These are phyloP conservation scores for Coleophoma eucalyptorum DNA, from an alignment of 2,329 filamentous ascomycete genomes.

Conservation along the genomic window DNA sequence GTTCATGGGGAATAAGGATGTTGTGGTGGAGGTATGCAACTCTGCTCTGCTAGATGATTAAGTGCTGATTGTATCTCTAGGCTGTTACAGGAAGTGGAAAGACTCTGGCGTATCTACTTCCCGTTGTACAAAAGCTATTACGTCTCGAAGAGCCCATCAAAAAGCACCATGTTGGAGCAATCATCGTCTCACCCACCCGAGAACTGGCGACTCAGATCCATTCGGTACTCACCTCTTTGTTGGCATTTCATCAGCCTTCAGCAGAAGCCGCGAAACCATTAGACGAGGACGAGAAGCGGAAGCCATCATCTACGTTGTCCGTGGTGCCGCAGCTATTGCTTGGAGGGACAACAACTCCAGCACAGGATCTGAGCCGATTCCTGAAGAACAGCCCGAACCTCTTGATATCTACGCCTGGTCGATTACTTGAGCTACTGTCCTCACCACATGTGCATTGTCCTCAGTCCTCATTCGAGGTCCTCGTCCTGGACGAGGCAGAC, in stretches of 20 bases:
- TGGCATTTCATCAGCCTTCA: conserved; percentile 81
- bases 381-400: conserved; percentile 82
- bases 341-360: conserved; percentile 74
- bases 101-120: conserved; percentile 81
- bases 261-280: conserved; percentile 57
- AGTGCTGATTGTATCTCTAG: conserved; percentile 30
- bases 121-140: conserved; percentile 77
- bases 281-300: conserved; percentile 48
- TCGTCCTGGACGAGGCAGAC: conserved; percentile 94
- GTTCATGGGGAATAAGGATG: conserved; percentile 86
- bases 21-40: conserved; percentile 70
- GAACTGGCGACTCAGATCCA: conserved; percentile 92
- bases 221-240: conserved; percentile 69
- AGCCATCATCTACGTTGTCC: conserved; percentile 42
- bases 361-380: conserved; percentile 84
- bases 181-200: conserved; percentile 89
- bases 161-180: conserved; percentile 84
- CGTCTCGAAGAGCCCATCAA: conserved; percentile 79
- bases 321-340: conserved; percentile 85
- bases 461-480: conserved; percentile 83
- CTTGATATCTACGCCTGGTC: conserved; percentile 84
- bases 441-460: conserved; percentile 86
- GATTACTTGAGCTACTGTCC: conserved; percentile 80
- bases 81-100: conserved; percentile 91
- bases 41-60: background rate